phyloP scores from a whole-genome alignment of 148 eudicot species.

The Silene uniflora region DNA sequence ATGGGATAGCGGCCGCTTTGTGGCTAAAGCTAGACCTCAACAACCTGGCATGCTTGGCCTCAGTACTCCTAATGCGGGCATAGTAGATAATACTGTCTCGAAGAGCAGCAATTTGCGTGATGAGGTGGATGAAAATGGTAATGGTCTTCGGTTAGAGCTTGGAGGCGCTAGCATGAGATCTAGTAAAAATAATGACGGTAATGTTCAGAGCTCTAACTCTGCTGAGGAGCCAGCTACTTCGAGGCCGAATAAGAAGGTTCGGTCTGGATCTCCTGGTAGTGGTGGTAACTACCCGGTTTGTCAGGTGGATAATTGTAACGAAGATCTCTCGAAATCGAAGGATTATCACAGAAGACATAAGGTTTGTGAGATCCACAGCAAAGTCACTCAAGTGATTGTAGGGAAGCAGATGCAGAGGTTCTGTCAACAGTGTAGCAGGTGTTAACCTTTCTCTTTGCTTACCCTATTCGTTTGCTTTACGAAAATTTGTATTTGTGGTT shows the following conservation, averaged over 20 bases:
- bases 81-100: neutral
- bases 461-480: neutral
- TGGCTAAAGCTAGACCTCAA: conserved; percentile 17
- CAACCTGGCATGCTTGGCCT: conserved; percentile 20
- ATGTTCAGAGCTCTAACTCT: neutral
- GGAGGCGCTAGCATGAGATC: conserved; percentile 19
- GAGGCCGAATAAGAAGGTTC: conserved; percentile 32
- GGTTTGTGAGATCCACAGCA: conserved; percentile 78
- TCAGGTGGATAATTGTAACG: conserved; percentile 77
- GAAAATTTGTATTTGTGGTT: neutral
- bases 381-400: conserved; percentile 59
- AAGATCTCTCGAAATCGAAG: conserved; percentile 68
- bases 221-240: conserved; percentile 20
- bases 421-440: conserved; percentile 96
- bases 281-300: conserved; percentile 56
- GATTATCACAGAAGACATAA: conserved; percentile 87
- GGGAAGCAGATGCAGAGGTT: conserved; percentile 87
- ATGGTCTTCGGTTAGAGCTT: conserved; percentile 27
- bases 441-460: conserved; percentile 1
- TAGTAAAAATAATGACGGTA: conserved; percentile 8
- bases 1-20: conserved; percentile 29
- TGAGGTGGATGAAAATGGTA: conserved; percentile 6
- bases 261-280: conserved; percentile 33
- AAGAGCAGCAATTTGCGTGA: conserved; percentile 1
- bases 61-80: conserved; percentile 1